These are phyloP conservation scores for Amanita phalloides DNA, from an alignment of 768 basidiomycete genomes.

Conservation along the genomic window DNA sequence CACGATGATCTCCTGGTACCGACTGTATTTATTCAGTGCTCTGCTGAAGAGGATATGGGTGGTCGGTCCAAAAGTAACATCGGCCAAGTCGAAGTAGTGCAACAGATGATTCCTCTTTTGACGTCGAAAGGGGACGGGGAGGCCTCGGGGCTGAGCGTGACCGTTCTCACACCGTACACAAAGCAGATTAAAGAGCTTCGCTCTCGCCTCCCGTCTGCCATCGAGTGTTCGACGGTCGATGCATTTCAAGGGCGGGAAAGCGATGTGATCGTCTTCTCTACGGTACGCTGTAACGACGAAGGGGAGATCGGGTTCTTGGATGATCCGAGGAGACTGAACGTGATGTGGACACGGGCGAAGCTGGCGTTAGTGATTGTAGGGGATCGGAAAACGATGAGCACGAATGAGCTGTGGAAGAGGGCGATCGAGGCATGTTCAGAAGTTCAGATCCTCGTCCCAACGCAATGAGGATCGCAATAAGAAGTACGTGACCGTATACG, in stretches of 20 bases:
- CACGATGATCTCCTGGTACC: slow-evolving; percentile 27
- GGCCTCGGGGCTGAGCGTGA: slow-evolving; percentile 21
- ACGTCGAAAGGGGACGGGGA: slow-evolving; percentile 14
- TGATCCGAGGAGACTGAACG: slow-evolving; percentile 49
- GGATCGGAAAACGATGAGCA: slow-evolving; percentile 4
- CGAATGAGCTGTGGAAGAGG: slow-evolving; percentile 5
- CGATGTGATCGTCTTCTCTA: slow-evolving; percentile 43
- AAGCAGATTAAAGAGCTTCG: slow-evolving; percentile 43
- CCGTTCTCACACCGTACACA: slow-evolving; percentile 50
- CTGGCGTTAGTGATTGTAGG: slow-evolving; percentile 17
- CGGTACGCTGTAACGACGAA: slow-evolving; percentile 26
- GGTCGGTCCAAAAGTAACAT: slow-evolving; percentile 51
- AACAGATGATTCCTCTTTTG: slow-evolving; percentile 35
- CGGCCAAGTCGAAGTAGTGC: slow-evolving; percentile 45
- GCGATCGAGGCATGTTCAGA: slow-evolving; percentile 2
- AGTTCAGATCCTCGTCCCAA: neutral
- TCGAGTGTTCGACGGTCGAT: slow-evolving; percentile 40
- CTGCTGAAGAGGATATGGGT: slow-evolving; percentile 43
- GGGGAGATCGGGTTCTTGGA: slow-evolving; percentile 59
- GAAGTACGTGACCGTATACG: too few relatives aligned
- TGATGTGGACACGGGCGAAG: slow-evolving; percentile 61
- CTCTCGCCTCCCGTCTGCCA: slow-evolving; percentile 23
- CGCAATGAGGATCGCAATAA: too few relatives aligned
- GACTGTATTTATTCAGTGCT: slow-evolving; percentile 48
- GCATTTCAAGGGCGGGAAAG: slow-evolving; percentile 62